A percentile compares a stretch with the other conserved stretches of the same genome.
Evolutionary conservation across 1,284 basidiomycete species (phyloP).

Genomic region (Irpex lacteus): DNA sequence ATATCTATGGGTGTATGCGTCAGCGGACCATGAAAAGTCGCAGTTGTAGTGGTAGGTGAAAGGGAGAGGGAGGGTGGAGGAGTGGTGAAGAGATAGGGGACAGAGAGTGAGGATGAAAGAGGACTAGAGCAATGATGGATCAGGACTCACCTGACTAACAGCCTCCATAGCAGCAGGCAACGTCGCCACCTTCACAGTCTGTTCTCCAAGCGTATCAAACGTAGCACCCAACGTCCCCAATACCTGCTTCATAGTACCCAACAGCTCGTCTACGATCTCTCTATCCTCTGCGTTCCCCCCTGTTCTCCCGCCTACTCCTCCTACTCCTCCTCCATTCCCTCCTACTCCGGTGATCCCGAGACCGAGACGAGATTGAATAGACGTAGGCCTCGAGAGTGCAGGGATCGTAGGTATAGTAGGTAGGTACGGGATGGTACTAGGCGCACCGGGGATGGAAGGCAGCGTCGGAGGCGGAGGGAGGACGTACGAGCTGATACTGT

Average conservation of each 20-base stretch:
- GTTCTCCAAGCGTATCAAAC: constrained; percentile 42
- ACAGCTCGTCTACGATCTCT: constrained; percentile 37
- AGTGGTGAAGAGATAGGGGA: no score
- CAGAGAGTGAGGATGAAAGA: background rate
- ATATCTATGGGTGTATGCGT: constrained; percentile 29
- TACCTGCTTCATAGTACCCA: constrained; percentile 42
- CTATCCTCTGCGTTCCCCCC: constrained; percentile 28
- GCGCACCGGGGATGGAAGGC: background rate
- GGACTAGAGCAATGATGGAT: no score
- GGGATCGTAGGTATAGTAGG: no score
- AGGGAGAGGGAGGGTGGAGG: no score
- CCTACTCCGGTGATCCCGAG: no score
- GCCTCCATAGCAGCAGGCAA: constrained; percentile 43
- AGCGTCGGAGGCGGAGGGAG: background rate
- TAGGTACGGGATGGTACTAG: no score
- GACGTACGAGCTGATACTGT: background rate
- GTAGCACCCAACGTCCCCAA: constrained; percentile 36
- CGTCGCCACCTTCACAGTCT: constrained; percentile 41
- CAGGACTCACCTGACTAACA: constrained; percentile 34
- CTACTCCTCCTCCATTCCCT: no score
- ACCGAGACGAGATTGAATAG: no score
- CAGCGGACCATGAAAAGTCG: no score
- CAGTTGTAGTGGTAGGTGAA: no score
- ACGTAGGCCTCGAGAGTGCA: no score
- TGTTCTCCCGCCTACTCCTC: no score